Percentiles rank a stretch among this genome's conserved stretches.
These are phyloP conservation scores for Fusarium pilosicola DNA, from an alignment of 2,329 filamentous ascomycete species.

Conservation along the genomic window DNA sequence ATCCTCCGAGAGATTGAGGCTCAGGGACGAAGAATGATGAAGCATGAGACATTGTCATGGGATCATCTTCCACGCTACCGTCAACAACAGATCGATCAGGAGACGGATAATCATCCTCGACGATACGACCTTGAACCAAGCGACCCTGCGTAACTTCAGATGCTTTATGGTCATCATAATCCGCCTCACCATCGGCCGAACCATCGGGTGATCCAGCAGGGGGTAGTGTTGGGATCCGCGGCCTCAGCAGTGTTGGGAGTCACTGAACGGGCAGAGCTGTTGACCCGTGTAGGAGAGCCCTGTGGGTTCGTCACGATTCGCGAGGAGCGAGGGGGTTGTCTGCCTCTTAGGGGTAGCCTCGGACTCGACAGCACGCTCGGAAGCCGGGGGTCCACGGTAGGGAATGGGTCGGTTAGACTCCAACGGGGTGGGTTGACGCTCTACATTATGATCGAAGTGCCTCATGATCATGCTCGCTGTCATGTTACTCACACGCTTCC, in stretches of 20 bases:
- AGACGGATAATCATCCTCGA: slow-evolving; percentile 91
- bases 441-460: slow-evolving; percentile 68
- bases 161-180: slow-evolving; percentile 83
- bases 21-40: slow-evolving; percentile 82
- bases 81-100: slow-evolving; percentile 76
- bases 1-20: slow-evolving; percentile 78
- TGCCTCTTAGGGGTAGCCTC: slow-evolving; percentile 35
- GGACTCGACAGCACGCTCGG: slow-evolving; percentile 31
- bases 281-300: slow-evolving; percentile 55
- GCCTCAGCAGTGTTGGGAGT: slow-evolving; percentile 20
- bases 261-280: slow-evolving; percentile 24
- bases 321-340: slow-evolving; percentile 41
- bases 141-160: slow-evolving; percentile 92
- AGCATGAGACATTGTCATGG: slow-evolving; percentile 81
- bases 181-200: slow-evolving; percentile 47
- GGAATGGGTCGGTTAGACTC: slow-evolving; percentile 47
- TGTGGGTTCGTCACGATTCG: slow-evolving; percentile 54
- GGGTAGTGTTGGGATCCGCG: slow-evolving; percentile 28
- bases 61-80: slow-evolving; percentile 77
- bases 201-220: slow-evolving; percentile 42
- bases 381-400: slow-evolving; percentile 24
- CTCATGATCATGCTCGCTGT: slow-evolving; percentile 81
- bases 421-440: slow-evolving; percentile 55
- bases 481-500: slow-evolving; percentile 75
- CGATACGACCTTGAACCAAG: slow-evolving; percentile 92